phyloP scores from a whole-genome alignment of 345 rosid species.

The Ceriops zippeliana region DNA sequence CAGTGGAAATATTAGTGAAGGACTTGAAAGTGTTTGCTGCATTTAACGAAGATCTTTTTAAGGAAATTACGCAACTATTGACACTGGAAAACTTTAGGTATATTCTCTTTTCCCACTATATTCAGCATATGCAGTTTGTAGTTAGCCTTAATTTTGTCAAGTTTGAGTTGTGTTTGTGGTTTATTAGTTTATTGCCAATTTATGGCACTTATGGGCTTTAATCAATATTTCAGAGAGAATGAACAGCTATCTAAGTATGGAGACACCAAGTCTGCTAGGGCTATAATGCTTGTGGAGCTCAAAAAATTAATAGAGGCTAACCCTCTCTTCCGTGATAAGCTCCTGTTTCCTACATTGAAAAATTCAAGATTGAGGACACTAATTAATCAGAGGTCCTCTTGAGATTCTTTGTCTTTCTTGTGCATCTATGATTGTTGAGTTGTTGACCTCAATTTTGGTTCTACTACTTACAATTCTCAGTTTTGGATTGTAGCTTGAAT shows the following conservation, averaged over 20 bases:
- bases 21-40: constrained; percentile 80
- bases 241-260: constrained; percentile 86
- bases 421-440: background rate
- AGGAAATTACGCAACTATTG: constrained; percentile 78
- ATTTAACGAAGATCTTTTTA: constrained; percentile 76
- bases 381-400: constrained; percentile 69
- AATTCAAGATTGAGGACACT: constrained; percentile 74
- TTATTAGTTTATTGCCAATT: too few relatives aligned
- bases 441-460: background rate
- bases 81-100: constrained; percentile 85
- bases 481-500: constrained; percentile 54
- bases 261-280: constrained; percentile 79
- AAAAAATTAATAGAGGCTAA: constrained; percentile 82
- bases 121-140: constrained; percentile 4
- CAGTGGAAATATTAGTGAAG: constrained; percentile 77
- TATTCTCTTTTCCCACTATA: background rate
- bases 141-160: too few relatives aligned
- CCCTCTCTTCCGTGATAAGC: constrained; percentile 86
- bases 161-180: too few relatives aligned
- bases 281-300: constrained; percentile 75
- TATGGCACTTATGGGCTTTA: constrained; percentile 2
- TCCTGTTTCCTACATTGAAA: constrained; percentile 76
- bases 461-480: background rate
- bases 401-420: background rate
- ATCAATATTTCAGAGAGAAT: constrained; percentile 55